Evolutionary conservation across 2,329 filamentous ascomycete species (phyloP).

Genomic region (Claviceps maximensis): DNA sequence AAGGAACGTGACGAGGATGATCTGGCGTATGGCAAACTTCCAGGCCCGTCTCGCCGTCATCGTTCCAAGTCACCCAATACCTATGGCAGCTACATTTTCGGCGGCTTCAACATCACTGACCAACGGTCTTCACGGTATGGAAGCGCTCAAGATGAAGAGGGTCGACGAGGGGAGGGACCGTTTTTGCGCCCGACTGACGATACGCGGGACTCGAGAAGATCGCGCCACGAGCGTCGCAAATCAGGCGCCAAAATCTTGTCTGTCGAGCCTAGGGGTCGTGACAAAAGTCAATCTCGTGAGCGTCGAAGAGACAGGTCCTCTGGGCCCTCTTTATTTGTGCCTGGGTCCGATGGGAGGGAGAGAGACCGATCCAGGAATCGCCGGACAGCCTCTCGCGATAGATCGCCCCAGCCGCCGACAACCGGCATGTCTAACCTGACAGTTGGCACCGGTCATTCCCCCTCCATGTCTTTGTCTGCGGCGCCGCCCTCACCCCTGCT

Average conservation of each 20-base stretch:
- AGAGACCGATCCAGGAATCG: slow-evolving; percentile 17
- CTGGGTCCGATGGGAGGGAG: slow-evolving; percentile 9
- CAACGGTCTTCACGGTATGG: slow-evolving; percentile 13
- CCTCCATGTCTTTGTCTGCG: slow-evolving; percentile 32
- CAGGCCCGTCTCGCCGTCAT: slow-evolving; percentile 14
- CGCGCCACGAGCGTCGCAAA: slow-evolving; percentile 21
- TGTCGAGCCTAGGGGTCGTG: slow-evolving; percentile 25
- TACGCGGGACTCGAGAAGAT: slow-evolving; percentile 9
- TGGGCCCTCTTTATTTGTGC: slow-evolving; percentile 11
- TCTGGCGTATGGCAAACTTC: slow-evolving; percentile 34
- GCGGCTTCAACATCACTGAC: slow-evolving; percentile 8
- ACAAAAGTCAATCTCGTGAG: slow-evolving; percentile 22
- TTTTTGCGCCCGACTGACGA: slow-evolving; percentile 9
- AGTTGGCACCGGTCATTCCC: slow-evolving; percentile 31
- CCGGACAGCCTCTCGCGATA: slow-evolving; percentile 24
- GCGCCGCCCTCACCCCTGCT: slow-evolving; percentile 73
- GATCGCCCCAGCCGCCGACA: slow-evolving; percentile 35
- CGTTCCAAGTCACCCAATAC: slow-evolving; percentile 11
- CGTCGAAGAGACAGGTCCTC: slow-evolving; percentile 18
- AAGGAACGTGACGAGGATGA: slow-evolving; percentile 27
- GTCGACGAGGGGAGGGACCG: slow-evolving; percentile 3
- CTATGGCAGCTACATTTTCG: slow-evolving; percentile 17
- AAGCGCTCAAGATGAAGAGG: slow-evolving; percentile 2
- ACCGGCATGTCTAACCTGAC: slow-evolving; percentile 39
- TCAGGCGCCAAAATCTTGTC: slow-evolving; percentile 28